These are phyloP conservation scores for Vitis rotundifolia DNA, from an alignment of 164 flowering plant species.

Conservation along the genomic window DNA sequence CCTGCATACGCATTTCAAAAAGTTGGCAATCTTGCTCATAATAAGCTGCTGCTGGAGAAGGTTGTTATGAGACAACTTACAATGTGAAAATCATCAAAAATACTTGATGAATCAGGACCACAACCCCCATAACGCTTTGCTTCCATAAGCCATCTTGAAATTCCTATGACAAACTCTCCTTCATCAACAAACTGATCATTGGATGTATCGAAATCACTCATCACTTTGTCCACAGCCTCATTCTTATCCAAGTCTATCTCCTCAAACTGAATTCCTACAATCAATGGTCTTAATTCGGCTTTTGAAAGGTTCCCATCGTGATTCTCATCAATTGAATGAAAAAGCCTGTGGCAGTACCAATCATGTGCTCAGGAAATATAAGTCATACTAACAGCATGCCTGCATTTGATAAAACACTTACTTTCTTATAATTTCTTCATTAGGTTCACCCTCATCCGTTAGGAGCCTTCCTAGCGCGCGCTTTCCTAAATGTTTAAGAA, in stretches of 20 bases:
- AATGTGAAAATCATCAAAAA: conserved; percentile 36
- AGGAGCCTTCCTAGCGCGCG: conserved; percentile 64
- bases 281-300: conserved; percentile 62
- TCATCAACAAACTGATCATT: conserved; percentile 35
- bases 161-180: conserved; percentile 58
- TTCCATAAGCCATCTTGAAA: conserved; percentile 55
- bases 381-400: too few relatives aligned
- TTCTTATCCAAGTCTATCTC: conserved; percentile 56
- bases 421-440: conserved; percentile 44
- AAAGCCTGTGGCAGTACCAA: conserved; percentile 48
- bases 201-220: conserved; percentile 72
- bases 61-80: conserved; percentile 33
- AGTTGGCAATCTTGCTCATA: neutral
- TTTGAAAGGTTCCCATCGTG: conserved; percentile 39
- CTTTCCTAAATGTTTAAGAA: conserved; percentile 51
- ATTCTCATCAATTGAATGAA: conserved; percentile 51
- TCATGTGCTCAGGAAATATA: conserved; percentile 1
- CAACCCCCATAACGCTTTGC: conserved; percentile 40
- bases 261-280: conserved; percentile 65
- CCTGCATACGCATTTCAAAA: conserved; percentile 33
- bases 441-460: conserved; percentile 58
- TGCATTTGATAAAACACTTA: conserved; percentile 22
- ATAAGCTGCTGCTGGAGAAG: neutral
- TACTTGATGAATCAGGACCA: conserved; percentile 28
- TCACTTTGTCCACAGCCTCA: conserved; percentile 58